Conservation (phyloP, 106 monocot species). For the Acanthochlamys bracteata region DNA sequence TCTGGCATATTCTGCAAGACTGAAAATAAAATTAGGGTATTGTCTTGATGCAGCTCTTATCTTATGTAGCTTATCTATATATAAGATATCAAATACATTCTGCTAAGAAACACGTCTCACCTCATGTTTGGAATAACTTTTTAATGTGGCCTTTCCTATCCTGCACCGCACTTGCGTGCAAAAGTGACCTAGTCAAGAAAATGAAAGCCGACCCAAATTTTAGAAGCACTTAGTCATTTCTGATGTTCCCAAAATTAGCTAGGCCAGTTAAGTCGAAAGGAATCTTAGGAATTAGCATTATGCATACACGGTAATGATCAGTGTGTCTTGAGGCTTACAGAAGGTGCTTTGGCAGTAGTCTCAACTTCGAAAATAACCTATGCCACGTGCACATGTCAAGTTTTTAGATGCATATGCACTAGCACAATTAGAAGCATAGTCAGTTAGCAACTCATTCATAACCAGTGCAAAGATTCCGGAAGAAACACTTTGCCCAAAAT, state of each 20-base stretch:
- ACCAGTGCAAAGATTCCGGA: neutral
- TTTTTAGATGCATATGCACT: neutral
- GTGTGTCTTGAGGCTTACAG: no score
- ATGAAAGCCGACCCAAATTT: neutral
- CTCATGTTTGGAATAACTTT: slow-evolving; percentile 80
- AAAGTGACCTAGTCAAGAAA: neutral
- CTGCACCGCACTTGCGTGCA: slow-evolving; percentile 40
- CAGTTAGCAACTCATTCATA: neutral
- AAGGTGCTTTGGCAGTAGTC: no score
- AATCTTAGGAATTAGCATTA: no score
- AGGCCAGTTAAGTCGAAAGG: neutral
- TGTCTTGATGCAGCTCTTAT: neutral
- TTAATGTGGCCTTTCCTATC: slow-evolving; percentile 72
- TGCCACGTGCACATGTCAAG: no score
- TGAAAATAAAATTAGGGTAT: neutral
- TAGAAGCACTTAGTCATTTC: neutral
- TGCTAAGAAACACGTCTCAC: slow-evolving; percentile 79
- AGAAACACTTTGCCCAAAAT: slow-evolving; percentile 65
- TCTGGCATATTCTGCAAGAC: slow-evolving; percentile 62
- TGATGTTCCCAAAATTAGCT: neutral
- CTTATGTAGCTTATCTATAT: no score
- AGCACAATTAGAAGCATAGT: neutral
- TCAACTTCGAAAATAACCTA: no score
- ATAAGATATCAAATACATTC: slow-evolving; percentile 37
- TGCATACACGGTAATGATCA: no score